Percentiles rank a stretch among this genome's conserved stretches.
These are phyloP conservation scores for Pachyrhizus erosus DNA, from an alignment of 306 rosid species.

Conservation along the genomic window DNA sequence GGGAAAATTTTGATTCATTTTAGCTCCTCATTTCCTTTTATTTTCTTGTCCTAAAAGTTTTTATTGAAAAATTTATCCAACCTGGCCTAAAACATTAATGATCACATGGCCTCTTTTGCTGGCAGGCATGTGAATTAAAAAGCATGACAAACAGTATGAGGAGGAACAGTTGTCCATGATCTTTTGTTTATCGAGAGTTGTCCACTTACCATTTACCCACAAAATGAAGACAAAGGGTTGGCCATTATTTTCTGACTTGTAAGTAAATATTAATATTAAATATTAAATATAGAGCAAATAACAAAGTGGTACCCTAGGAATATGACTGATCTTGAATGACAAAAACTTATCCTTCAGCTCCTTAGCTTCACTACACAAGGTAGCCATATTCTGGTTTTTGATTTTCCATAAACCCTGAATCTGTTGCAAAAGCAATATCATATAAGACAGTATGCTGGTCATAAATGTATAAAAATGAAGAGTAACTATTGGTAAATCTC, in stretches of 20 bases:
- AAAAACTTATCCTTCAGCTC: conserved; percentile 60
- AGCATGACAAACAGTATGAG: conserved; percentile 1
- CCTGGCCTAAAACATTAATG: neutral
- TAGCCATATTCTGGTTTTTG: conserved; percentile 69
- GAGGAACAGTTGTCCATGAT: neutral
- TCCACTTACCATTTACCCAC: neutral
- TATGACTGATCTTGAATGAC: conserved; percentile 74
- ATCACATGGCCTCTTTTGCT: neutral
- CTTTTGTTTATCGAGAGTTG: neutral
- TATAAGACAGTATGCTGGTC: neutral
- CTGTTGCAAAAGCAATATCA: conserved; percentile 52
- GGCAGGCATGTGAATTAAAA: neutral
- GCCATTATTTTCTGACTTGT: neutral
- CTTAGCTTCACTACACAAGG: conserved; percentile 67
- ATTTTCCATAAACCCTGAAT: conserved; percentile 75
- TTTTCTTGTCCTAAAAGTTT: neutral
- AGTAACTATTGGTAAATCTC: neutral
- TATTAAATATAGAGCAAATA: conserved; percentile 5
- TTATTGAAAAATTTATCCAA: neutral
- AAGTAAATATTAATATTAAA: neutral
- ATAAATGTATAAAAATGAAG: neutral
- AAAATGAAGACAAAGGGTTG: neutral
- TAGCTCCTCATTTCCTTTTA: neutral
- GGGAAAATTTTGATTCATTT: neutral
- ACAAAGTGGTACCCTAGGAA: conserved; percentile 64